Base-by-base conservation (phyloP, 106 monocot species). In the Triglochin maritima region DNA sequence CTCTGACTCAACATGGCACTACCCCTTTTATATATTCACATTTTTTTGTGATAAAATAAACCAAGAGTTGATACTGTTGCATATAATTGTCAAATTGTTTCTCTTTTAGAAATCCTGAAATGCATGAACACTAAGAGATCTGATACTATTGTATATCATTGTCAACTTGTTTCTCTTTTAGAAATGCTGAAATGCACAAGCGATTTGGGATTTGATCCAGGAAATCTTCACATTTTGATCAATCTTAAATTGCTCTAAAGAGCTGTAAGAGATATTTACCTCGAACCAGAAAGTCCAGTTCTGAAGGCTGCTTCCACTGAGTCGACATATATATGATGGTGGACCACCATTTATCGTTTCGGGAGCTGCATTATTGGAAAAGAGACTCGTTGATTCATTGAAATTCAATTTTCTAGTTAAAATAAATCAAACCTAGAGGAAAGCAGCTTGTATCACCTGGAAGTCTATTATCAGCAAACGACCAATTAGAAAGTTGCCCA, bases 261-360 rank as follows among this genome's bases (percentile, higher is more conserved):
- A 11, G 7, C 11, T 2, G 49, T 11, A 15, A 52, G 15, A 50
- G 72, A 6, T 57, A 4, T 56, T 12, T 80, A 95, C 95, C 95
- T 98, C 96, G 67, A 98, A 72, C 91, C 88, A 98, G 63, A 98
- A 98, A 5, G 76, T 82, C 96, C 96, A 98, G 64, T 88, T 88
- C 63, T 86, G 82, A 51, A 75, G 52, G 62, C 88, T 81, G 11
- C 48, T 71, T 49, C 98, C 98, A 74, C 84, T 98, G 17, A 98
- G 92, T 73, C 86, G 80, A 48, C 81, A 79, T 4, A 98, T 76
- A 67, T 98, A 89, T 53, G 98, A 98, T 57, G 84, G 98, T 12
- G 92, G 98, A 4, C 98, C 88, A 17, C 90, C 90, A 64, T 58
- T 74, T 69, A 86, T 68, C 17, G 54, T 73, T 71, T 92, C 82